Percentiles rank a stretch among this genome's conserved stretches.
These are phyloP conservation scores for Mycena vitilis DNA, from an alignment of 768 basidiomycete species.

Conservation along the genomic window DNA sequence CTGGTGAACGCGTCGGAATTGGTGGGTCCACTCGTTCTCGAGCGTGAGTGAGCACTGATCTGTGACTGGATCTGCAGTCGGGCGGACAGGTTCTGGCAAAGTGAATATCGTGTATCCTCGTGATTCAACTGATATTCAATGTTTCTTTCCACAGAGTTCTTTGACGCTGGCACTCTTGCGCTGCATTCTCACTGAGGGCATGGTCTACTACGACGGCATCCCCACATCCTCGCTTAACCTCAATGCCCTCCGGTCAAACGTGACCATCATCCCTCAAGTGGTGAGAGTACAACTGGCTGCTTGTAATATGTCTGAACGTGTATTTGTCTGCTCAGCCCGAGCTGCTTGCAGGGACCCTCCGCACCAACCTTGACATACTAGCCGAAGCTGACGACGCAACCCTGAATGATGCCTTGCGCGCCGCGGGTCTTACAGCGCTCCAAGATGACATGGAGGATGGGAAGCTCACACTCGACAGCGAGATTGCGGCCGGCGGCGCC, in stretches of 20 bases:
- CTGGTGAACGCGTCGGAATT: slow-evolving; percentile 61
- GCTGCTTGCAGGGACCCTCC: slow-evolving; percentile 51
- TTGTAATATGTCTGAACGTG: neutral
- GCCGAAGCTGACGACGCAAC: slow-evolving; percentile 51
- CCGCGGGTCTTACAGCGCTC: slow-evolving; percentile 41
- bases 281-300: neutral
- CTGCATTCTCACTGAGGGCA: slow-evolving; percentile 46
- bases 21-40: slow-evolving; percentile 24
- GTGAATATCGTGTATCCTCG: neutral
- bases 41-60: neutral
- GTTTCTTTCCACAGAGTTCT: slow-evolving; percentile 45
- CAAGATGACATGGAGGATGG: slow-evolving; percentile 22
- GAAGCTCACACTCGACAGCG: slow-evolving; percentile 26
- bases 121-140: neutral
- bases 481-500: slow-evolving; percentile 21
- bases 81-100: slow-evolving; percentile 41
- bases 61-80: slow-evolving; percentile 33
- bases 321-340: slow-evolving; percentile 35
- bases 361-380: slow-evolving; percentile 56
- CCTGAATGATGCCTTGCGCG: slow-evolving; percentile 46
- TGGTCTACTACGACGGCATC: slow-evolving; percentile 56
- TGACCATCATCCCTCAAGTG: slow-evolving; percentile 56
- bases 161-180: slow-evolving; percentile 53
- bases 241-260: slow-evolving; percentile 54
- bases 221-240: slow-evolving; percentile 55